A percentile compares a stretch with the other conserved stretches of the same genome.
These are phyloP conservation scores for Russula ochroleuca DNA, from an alignment of 768 basidiomycete species.

Conservation along the genomic window DNA sequence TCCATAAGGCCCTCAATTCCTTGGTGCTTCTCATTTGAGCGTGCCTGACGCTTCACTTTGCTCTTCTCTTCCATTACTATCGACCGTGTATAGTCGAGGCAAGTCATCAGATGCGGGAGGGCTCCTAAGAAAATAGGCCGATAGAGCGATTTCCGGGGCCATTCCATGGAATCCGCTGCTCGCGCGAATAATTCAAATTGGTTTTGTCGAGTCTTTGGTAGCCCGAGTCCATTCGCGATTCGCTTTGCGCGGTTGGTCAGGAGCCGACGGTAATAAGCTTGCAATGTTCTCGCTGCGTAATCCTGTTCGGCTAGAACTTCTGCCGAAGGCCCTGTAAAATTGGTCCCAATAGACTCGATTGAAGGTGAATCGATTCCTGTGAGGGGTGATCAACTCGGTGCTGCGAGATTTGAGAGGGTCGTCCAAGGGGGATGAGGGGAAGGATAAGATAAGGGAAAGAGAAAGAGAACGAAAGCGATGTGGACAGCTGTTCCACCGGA, in stretches of 20 bases:
- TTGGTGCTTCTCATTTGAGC: slow-evolving; percentile 7
- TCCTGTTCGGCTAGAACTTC: not conserved
- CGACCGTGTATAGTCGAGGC: slow-evolving; percentile 9
- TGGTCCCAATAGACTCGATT: slow-evolving; percentile 14
- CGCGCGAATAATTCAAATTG: slow-evolving; percentile 13
- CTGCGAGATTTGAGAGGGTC: too few relatives aligned
- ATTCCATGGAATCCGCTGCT: slow-evolving; percentile 5
- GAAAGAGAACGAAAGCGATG: too few relatives aligned
- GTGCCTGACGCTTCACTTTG: slow-evolving; percentile 13
- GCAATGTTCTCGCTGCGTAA: slow-evolving; percentile 13
- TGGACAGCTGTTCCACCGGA: too few relatives aligned
- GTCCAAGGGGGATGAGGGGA: too few relatives aligned
- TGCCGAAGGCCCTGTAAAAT: slow-evolving; percentile 2
- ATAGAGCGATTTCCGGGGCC: slow-evolving; percentile 21
- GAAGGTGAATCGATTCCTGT: too few relatives aligned
- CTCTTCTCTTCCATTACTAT: slow-evolving; percentile 13
- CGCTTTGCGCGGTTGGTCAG: slow-evolving; percentile 1
- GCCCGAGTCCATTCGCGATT: slow-evolving; percentile 14
- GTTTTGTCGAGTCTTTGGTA: slow-evolving; percentile 9
- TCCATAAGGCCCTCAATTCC: slow-evolving; percentile 22
- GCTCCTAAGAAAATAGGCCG: slow-evolving; percentile 24
- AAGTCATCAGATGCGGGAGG: slow-evolving; percentile 24
- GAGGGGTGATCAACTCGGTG: too few relatives aligned
- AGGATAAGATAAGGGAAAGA: too few relatives aligned
- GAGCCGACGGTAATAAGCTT: slow-evolving; percentile 14